These are phyloP conservation scores for Prunus yedoensis DNA, from an alignment of 331 rosid species.

Conservation along the genomic window DNA sequence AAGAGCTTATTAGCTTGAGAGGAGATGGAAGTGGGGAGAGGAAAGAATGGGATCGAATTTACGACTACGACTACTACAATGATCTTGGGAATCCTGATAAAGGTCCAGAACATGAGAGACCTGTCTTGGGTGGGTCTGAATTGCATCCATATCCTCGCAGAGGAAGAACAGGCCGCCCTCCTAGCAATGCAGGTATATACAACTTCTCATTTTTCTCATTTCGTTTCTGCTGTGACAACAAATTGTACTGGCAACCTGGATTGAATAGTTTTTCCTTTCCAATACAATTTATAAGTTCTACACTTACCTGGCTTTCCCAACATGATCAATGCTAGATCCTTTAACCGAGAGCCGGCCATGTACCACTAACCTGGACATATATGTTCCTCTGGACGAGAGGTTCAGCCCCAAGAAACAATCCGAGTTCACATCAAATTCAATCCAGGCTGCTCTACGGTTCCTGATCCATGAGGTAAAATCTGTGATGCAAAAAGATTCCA, in stretches of 20 bases:
- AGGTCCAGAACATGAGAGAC: constrained; percentile 40
- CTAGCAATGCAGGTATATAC: constrained; percentile 41
- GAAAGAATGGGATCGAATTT: constrained; percentile 69
- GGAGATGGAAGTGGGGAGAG: constrained; percentile 56
- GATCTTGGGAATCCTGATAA: constrained; percentile 51
- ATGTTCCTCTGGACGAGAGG: constrained; percentile 69
- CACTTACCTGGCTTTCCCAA: not conserved
- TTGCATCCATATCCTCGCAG: constrained; percentile 72
- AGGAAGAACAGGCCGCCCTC: constrained; percentile 51
- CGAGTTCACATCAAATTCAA: constrained; percentile 45
- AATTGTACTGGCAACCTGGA: not conserved
- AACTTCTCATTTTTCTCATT: not conserved
- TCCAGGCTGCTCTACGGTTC: constrained; percentile 45
- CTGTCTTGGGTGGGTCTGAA: constrained; percentile 48
- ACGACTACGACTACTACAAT: constrained; percentile 60
- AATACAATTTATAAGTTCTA: not conserved
- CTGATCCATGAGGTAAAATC: constrained; percentile 35
- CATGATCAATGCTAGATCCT: constrained; percentile 29
- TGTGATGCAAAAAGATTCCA: constrained; percentile 17
- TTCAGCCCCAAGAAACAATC: constrained; percentile 47
- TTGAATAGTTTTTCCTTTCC: too few relatives aligned
- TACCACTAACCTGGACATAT: constrained; percentile 32
- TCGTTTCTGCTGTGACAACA: not conserved
- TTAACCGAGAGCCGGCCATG: constrained; percentile 42
- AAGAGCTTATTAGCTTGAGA: constrained; percentile 51